Evolutionary conservation across 225 moss, liverwort and hornwort species (phyloP).

Genomic region (Pleurozium schreberi): DNA sequence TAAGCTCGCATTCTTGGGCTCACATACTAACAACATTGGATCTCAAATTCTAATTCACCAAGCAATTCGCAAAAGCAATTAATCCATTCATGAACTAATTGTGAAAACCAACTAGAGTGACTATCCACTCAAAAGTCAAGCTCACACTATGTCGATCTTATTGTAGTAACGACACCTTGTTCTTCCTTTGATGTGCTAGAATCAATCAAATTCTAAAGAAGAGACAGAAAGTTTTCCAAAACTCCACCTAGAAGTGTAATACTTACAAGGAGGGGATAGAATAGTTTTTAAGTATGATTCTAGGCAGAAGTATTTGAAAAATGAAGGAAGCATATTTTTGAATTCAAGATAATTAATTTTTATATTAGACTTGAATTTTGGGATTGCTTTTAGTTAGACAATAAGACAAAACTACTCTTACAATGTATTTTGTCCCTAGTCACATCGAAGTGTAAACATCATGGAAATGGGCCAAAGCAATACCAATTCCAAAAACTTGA

Average conservation of each 20-base stretch:
- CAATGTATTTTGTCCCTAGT: background rate
- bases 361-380: no score
- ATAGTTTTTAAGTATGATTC: background rate
- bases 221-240: fast-evolving
- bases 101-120: no score
- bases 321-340: fast-evolving
- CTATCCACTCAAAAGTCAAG: no score
- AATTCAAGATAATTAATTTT: background rate
- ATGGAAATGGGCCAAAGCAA: background rate
- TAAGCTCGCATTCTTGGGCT: no score
- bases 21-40: no score
- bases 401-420: background rate
- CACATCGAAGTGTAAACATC: background rate
- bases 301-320: background rate
- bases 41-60: no score
- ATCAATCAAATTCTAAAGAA: background rate
- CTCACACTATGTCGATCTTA: no score
- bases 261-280: background rate
- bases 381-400: background rate
- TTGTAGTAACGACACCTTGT: no score
- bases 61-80: no score
- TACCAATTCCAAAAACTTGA: background rate
- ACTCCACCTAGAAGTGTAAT: background rate
- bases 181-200: background rate
- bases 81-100: no score